Base-by-base conservation (phyloP, 2,329 filamentous ascomycete species). In the Penicillium sp. region DNA sequence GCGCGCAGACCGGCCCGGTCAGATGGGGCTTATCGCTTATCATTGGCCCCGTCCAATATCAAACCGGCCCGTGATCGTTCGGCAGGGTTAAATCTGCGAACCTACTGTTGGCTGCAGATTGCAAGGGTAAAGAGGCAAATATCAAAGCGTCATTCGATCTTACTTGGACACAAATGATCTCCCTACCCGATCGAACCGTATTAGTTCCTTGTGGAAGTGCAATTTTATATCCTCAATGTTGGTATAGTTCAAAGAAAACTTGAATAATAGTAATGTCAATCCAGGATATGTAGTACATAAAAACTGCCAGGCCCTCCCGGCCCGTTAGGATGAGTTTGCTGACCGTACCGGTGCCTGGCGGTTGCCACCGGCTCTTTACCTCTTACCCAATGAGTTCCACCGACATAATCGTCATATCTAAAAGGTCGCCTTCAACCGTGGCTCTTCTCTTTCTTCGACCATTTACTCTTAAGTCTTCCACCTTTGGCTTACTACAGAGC, bases 311-410 rank as follows among this genome's bases (percentile, higher is more conserved):
- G 34, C 21, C 41, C 16, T 55, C 36, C 58, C 50, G 53, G 60
- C 48, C 57, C 49, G 54, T 58, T 38, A 41, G 21, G 19, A 53
- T 27, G 33, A 13, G 47, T 47, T 40, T 39, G 34, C 49, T 60
- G 53, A 65, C 65, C 63, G 63, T 63, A 62, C 65, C 65, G 65
- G 65, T 60, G 19, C 46, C 51, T 59, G 50, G 57, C 63, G 65
- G 62, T 67, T 68, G 65, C 65, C 66, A 68, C 66, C 66, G 66
- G 66, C 29, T 29, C 25, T 44, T 25, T 44, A 44, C 23, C 25
- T 44, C 55, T 55, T 58, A 40, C 23, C 53, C 38, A 46, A 40
- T 46, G 23, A 49, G 23, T 45, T 57, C 47, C 45, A 45, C 34
- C 29, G 7, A 44, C 47, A 52, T 54, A 45, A 55, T 50, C 41